Evolutionary conservation across 1,284 basidiomycete genomes (phyloP).

Genomic region (Pseudozyma pruni): DNA sequence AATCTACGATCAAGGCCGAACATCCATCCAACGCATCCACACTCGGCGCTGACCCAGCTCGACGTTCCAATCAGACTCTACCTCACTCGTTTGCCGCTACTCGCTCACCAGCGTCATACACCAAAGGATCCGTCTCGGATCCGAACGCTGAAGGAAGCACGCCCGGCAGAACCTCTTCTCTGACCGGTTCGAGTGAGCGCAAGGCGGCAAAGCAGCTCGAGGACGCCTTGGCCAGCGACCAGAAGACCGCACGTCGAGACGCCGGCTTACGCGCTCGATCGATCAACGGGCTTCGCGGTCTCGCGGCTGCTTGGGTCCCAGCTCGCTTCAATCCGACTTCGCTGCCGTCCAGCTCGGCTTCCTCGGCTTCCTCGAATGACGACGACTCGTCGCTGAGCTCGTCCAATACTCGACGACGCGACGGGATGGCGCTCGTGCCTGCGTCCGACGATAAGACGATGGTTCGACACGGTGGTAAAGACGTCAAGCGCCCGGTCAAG

Average conservation of each 20-base stretch:
- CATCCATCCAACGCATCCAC: background rate
- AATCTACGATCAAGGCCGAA: slow-evolving; percentile 16
- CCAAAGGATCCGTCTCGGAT: background rate
- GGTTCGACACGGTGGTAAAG: background rate
- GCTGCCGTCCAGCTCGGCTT: slow-evolving; percentile 14
- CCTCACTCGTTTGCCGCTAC: slow-evolving; percentile 18
- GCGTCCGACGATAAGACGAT: background rate
- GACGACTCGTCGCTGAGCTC: background rate
- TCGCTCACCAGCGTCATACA: background rate
- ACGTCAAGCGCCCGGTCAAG: slow-evolving; percentile 29
- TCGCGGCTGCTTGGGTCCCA: slow-evolving; percentile 42
- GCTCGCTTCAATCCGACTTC: slow-evolving; percentile 25
- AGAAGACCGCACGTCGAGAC: slow-evolving; percentile 20
- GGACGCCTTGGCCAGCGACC: slow-evolving; percentile 14
- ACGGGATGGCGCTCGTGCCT: slow-evolving; percentile 11
- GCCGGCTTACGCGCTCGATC: slow-evolving; percentile 38
- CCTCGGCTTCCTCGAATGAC: slow-evolving; percentile 22
- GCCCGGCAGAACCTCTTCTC: slow-evolving; percentile 10
- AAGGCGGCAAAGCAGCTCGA: slow-evolving; percentile 1
- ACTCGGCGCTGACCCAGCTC: too few species aligned
- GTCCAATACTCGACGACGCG: slow-evolving; percentile 6
- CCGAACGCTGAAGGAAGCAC: background rate
- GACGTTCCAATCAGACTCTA: slow-evolving; percentile 10
- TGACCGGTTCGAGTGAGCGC: slow-evolving; percentile 6
- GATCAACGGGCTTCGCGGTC: slow-evolving; percentile 38